phyloP scores from a whole-genome alignment of 2,329 filamentous ascomycete species.

The Talaromyces verruculosus region DNA sequence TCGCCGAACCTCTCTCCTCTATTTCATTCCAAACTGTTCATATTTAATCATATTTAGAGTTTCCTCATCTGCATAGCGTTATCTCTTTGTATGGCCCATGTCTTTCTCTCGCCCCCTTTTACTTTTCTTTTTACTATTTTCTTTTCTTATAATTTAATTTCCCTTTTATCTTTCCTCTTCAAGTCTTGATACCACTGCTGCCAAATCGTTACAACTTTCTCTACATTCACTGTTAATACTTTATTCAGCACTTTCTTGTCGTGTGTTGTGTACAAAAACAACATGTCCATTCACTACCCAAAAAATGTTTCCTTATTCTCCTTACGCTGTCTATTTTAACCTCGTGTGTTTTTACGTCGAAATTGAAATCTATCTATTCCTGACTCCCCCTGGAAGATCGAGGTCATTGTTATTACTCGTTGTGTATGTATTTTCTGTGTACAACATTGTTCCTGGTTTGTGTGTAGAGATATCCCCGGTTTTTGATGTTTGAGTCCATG shows the following conservation, averaged over 20 bases:
- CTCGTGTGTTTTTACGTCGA: not conserved
- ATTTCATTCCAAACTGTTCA: constrained; percentile 11
- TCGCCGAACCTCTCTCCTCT: not conserved
- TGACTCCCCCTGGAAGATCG: not conserved
- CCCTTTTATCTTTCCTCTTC: not conserved
- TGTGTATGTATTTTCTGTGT: constrained; percentile 16
- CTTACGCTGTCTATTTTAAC: not conserved
- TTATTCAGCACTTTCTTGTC: constrained; percentile 12
- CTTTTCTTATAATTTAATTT: constrained; percentile 11
- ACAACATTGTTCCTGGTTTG: not conserved
- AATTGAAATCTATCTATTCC: constrained; percentile 3
- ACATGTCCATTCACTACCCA: constrained; percentile 13
- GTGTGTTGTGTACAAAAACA: constrained; percentile 17
- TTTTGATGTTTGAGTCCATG: constrained; percentile 1
- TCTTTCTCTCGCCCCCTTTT: not conserved
- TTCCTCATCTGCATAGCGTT: constrained; percentile 18
- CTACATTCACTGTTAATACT: constrained; percentile 20
- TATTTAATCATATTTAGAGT: constrained; percentile 14
- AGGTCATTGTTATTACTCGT: not conserved
- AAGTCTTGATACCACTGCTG: constrained; percentile 19
- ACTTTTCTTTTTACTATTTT: not conserved
- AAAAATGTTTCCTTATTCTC: not conserved
- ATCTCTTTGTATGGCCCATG: constrained; percentile 2
- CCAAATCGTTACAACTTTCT: constrained; percentile 13
- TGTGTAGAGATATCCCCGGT: constrained; percentile 2